A percentile compares a stretch with the other conserved stretches of the same genome.
Conservation (phyloP, 2,329 filamentous ascomycete species). For the Amauroascus niger region DNA sequence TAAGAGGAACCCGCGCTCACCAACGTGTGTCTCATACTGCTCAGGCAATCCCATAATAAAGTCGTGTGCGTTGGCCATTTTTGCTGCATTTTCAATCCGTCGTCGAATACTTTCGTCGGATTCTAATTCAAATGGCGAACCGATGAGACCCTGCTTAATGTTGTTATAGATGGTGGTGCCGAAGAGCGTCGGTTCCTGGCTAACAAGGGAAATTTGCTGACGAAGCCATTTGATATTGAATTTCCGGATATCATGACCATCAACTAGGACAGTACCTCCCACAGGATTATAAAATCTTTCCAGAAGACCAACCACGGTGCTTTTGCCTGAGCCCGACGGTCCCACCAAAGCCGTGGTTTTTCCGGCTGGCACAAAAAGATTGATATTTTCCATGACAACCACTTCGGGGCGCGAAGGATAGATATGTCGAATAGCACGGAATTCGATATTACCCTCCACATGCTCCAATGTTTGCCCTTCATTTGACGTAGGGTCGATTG, state of each 20-base stretch:
- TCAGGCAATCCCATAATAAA: slow-evolving; percentile 77
- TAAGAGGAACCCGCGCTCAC: slow-evolving; percentile 82
- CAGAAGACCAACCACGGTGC: slow-evolving; percentile 83
- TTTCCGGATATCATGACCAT: slow-evolving; percentile 69
- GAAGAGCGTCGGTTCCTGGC: slow-evolving; percentile 87
- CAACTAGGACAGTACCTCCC: slow-evolving; percentile 64
- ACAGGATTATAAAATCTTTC: slow-evolving; percentile 93
- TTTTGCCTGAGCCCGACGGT: slow-evolving; percentile 88
- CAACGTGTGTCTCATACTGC: slow-evolving; percentile 89
- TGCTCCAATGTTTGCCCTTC: slow-evolving; percentile 62
- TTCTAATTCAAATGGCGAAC: slow-evolving; percentile 63
- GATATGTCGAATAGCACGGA: slow-evolving; percentile 78
- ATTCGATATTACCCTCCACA: slow-evolving; percentile 67
- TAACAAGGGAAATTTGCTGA: slow-evolving; percentile 84
- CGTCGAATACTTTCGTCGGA: slow-evolving; percentile 58
- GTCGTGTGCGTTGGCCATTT: slow-evolving; percentile 87
- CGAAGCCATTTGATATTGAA: slow-evolving; percentile 86
- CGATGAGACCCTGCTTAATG: slow-evolving; percentile 82
- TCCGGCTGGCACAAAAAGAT: slow-evolving; percentile 68
- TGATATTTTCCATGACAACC: slow-evolving; percentile 75
- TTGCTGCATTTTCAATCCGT: slow-evolving; percentile 69
- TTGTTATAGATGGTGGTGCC: slow-evolving; percentile 81
- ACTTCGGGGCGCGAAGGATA: slow-evolving; percentile 91
- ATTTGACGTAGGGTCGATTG: slow-evolving; percentile 65
- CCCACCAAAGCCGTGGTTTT: slow-evolving; percentile 91